Base-by-base conservation (phyloP, 2,329 filamentous ascomycete species). In the Epicoccum sorghinum region DNA sequence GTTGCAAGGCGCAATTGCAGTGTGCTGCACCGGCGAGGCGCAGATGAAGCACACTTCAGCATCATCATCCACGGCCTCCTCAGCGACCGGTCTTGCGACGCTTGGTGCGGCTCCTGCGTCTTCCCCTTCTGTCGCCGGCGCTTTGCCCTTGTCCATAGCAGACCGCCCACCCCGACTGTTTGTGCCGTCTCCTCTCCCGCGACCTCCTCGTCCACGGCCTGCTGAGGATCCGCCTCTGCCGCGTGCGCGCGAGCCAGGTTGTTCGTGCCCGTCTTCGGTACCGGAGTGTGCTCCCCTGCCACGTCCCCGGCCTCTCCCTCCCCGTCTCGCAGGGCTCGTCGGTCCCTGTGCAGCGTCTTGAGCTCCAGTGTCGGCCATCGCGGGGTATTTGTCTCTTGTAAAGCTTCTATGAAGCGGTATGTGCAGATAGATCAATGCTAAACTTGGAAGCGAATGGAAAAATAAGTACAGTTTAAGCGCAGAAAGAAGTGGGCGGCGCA, bases 11-110 rank as follows among this genome's bases (percentile, higher is more conserved):
- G 93, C 87, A 61, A 99, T 86, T 8, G 93, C 89, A 66, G 91
- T 87, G 78, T 98, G 92, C 43, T 89, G 86, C 42, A 99, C 88
- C 2, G 88, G 86, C 61, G 93, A 96, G 52, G 95, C 93, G 77
- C 95, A 99, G 70, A 99, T 99, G 77, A 98, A 98, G 84, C 95
- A 99, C 57, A 97, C 84, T 59, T 97, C 83, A 25, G 83, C 84
- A 42, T 75, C 61, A 79, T 57, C 69, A 40, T 62, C 60, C 37
- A 62, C 52, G 10, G 36, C 52, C 25, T 50, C 47, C 37, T 54
- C 52, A 41, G 49, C 46, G 12, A 46, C 24, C 18, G 47, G 41
- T 30, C 49, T 61, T 9, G 53, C 38, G 42, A 57, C 27, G 39
- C 47, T 38, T 36, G 59, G 8, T 30, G 42, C 32, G 22, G 46